Percentiles rank a stretch among this genome's conserved stretches.
Conservation (phyloP, 768 basidiomycete species). For the Kwoniella sp. region DNA sequence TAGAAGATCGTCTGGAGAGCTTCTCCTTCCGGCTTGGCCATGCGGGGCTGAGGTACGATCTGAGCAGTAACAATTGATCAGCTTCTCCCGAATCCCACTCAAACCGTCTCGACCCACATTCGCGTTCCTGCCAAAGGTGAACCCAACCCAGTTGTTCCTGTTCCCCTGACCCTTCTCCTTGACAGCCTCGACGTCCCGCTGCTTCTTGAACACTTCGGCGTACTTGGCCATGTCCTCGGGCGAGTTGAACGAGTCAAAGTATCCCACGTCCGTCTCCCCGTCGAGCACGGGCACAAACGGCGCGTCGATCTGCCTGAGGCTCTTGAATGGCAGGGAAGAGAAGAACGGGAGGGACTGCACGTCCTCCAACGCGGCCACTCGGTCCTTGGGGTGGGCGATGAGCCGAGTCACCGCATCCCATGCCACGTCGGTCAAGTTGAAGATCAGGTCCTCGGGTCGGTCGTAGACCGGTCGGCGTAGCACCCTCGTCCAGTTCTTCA, state of each 20-base stretch:
- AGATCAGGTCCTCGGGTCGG: slow-evolving; percentile 89
- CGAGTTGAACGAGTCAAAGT: slow-evolving; percentile 55
- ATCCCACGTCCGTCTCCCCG: slow-evolving; percentile 85
- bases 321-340: slow-evolving; percentile 66
- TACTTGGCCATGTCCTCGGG: slow-evolving; percentile 97
- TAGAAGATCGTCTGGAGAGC: slow-evolving; percentile 51
- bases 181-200: slow-evolving; percentile 84
- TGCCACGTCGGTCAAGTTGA: slow-evolving; percentile 86
- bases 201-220: slow-evolving; percentile 96
- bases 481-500: slow-evolving; percentile 95
- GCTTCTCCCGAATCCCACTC: neutral
- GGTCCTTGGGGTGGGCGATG: slow-evolving; percentile 78
- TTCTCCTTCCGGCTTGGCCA: slow-evolving; percentile 49
- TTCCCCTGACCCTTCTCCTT: slow-evolving; percentile 64
- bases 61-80: neutral
- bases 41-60: slow-evolving; percentile 15
- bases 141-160: slow-evolving; percentile 50
- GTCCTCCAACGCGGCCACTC: slow-evolving; percentile 69
- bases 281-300: slow-evolving; percentile 94
- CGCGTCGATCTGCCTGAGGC: slow-evolving; percentile 67
- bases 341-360: slow-evolving; percentile 82
- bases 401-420: slow-evolving; percentile 90
- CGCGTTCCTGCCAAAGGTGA: slow-evolving; percentile 50
- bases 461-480: slow-evolving; percentile 91
- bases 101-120: slow-evolving; percentile 21